These are phyloP conservation scores for Candida ascalaphidarum DNA, from an alignment of 805 yeast species.

Conservation along the genomic window DNA sequence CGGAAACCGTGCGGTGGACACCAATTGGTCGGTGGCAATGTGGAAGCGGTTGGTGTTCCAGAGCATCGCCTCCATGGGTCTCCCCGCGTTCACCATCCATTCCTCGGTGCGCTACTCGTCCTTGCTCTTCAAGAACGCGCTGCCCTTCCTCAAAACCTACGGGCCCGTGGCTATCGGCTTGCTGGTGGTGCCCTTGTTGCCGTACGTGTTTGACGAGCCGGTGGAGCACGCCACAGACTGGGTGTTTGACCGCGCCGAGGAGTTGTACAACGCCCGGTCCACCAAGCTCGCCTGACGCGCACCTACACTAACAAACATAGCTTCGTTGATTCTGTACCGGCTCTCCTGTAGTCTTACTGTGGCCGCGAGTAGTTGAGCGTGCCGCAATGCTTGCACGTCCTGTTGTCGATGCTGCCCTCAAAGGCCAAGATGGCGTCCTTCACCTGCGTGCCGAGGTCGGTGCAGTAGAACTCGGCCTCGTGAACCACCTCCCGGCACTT, in stretches of 20 bases:
- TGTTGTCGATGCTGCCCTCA: conserved; percentile 50
- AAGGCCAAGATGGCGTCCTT: conserved; percentile 71
- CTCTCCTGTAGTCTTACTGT: conserved; percentile 11
- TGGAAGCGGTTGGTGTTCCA: conserved; percentile 74
- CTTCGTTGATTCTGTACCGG: not conserved
- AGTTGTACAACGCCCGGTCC: conserved; percentile 12
- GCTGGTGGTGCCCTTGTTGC: conserved; percentile 68
- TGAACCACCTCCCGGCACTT: conserved; percentile 57
- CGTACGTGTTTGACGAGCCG: conserved; percentile 76
- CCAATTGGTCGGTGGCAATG: conserved; percentile 61
- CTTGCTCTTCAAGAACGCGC: conserved; percentile 46
- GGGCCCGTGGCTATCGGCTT: conserved; percentile 79
- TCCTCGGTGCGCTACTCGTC: conserved; percentile 67
- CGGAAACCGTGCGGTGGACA: conserved; percentile 24
- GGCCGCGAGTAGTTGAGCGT: conserved; percentile 64
- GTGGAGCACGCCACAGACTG: conserved; percentile 63
- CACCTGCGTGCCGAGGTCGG: conserved; percentile 84
- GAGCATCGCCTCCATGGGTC: conserved; percentile 75
- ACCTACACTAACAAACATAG: too few relatives aligned
- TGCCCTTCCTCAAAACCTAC: conserved; percentile 42
- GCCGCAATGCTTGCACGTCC: conserved; percentile 74
- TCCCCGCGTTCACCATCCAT: conserved; percentile 83
- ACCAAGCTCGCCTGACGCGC: not conserved
- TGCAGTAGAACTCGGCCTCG: conserved; percentile 65
- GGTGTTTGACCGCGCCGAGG: conserved; percentile 46